Evolutionary conservation across 2,329 filamentous ascomycete genomes (phyloP), one percentile per base, ranked within the genome.

Genomic region (Fusarium bactridioides): DNA sequence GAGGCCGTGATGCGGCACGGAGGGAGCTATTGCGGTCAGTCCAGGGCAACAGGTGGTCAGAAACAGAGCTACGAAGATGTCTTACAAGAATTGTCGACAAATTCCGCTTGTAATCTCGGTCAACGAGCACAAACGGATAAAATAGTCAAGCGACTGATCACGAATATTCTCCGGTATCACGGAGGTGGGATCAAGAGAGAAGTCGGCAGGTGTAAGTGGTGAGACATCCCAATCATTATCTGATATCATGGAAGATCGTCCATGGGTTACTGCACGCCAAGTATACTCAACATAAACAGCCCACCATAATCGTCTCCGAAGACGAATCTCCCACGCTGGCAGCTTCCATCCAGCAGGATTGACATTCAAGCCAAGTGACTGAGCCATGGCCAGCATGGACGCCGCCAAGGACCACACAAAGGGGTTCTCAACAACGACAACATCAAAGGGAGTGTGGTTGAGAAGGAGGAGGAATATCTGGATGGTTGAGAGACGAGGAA

Each of bases 71-170:
- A 7, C 2, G 1, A 19, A n/a, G 7, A n/a, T 1, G 10, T n/a
- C 59, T 62, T 59, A 62, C 59, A 63, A 63, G 55, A 63, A 63
- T 31, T 61, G 43, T 1, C 60, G 60, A 11, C 60, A 63, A 5
- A 63, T 19, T 15, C 29, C 41, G 12, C 43, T 48, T 0, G 60
- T 61, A 9, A 63, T 63, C 15, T 29, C 23, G 0, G 60, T 61
- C 35, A 63, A 15, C 5, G 43, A 63, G 18, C 60, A 61, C 9
- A 63, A 12, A 2, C 40, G 43, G 3, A 41, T 23, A 1, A 47
- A 29, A 35, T 61, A 63, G 9, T 61, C 60, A 2, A 59, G 18
- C 10, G 60, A 37, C 5, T 40, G 37, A 13, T 27, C 23, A 5
- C 38, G 15, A 7, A 60, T 33, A 0, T 18, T 23, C 7, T 63